A percentile compares a stretch with the other conserved stretches of the same genome.
Evolutionary conservation across 192 early-diverging fungal species (phyloP).

Genomic region (Pilobolus umbonatus): DNA sequence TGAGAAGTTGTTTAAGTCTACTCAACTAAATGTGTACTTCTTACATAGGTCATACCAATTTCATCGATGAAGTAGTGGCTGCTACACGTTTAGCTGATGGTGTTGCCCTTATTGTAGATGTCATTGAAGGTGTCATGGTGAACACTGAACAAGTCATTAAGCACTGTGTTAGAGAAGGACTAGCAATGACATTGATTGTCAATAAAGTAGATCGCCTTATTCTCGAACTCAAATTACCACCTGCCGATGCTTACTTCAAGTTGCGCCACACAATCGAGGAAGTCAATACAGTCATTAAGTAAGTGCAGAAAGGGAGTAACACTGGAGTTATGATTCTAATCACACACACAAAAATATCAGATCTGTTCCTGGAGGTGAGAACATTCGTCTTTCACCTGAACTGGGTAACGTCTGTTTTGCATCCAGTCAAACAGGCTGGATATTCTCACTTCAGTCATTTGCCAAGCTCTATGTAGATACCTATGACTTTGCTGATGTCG

Average conservation of each 20-base stretch:
- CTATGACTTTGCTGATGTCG: constrained; percentile 63
- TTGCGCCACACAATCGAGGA: constrained; percentile 93
- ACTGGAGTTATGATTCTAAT: not conserved
- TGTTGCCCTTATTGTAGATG: constrained; percentile 89
- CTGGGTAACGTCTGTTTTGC: constrained; percentile 96
- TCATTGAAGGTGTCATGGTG: constrained; percentile 94
- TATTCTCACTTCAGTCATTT: constrained; percentile 89
- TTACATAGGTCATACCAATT: constrained; percentile 80
- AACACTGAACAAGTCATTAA: constrained; percentile 85
- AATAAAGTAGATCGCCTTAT: constrained; percentile 99
- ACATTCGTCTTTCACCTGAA: constrained; percentile 84
- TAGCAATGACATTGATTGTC: constrained; percentile 83
- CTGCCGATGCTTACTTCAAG: constrained; percentile 95
- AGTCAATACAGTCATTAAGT: constrained; percentile 79
- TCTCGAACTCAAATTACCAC: constrained; percentile 92
- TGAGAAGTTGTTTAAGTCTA: too few relatives aligned
- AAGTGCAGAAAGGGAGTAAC: not conserved
- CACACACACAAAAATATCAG: not conserved
- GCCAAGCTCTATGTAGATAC: constrained; percentile 83
- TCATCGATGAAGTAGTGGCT: constrained; percentile 89
- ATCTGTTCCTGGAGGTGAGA: constrained; percentile 42
- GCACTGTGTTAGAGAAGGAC: constrained; percentile 70
- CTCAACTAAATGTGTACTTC: too few relatives aligned
- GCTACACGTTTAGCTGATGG: constrained; percentile 86
- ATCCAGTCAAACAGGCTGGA: constrained; percentile 85